These are phyloP conservation scores for Xylaria sp. DNA, from an alignment of 2,329 filamentous ascomycete species.

Conservation along the genomic window DNA sequence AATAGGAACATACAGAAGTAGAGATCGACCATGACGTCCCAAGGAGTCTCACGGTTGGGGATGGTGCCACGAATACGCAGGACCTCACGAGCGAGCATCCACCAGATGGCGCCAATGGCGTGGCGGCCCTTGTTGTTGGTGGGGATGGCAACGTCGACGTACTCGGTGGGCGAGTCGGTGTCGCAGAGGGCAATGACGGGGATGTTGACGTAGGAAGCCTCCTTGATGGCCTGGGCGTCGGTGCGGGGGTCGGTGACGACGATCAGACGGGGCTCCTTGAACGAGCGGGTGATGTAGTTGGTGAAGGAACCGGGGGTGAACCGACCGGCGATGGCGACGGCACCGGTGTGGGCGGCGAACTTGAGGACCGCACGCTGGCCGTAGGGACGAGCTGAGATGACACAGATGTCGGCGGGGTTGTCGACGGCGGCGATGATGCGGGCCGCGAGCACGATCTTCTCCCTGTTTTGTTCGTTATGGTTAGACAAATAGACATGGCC, in stretches of 20 bases:
- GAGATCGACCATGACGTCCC: constrained; percentile 99
- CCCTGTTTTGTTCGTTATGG: constrained; percentile 66
- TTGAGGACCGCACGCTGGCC: constrained; percentile 99
- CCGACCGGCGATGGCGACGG: constrained; percentile 96
- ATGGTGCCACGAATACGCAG: constrained; percentile 98
- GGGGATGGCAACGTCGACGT: constrained; percentile 99
- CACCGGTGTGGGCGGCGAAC: constrained; percentile 98
- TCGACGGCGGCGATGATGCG: constrained; percentile 99
- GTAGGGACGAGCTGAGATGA: constrained; percentile 99
- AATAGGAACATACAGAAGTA: constrained; percentile 83
- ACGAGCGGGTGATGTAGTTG: constrained; percentile 99
- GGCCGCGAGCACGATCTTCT: constrained; percentile 99
- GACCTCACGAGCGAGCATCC: constrained; percentile 99
- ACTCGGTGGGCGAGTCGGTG: constrained; percentile 99
- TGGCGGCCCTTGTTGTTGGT: constrained; percentile 99
- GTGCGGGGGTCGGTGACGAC: constrained; percentile 99
- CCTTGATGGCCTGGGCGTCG: constrained; percentile 99
- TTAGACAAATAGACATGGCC: not conserved
- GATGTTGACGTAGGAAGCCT: constrained; percentile 99
- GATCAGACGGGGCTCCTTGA: constrained; percentile 99
- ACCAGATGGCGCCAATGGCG: constrained; percentile 98
- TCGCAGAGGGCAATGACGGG: constrained; percentile 99
- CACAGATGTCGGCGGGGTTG: constrained; percentile 99
- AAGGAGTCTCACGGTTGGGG: constrained; percentile 93
- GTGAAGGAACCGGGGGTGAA: constrained; percentile 99